Percentiles rank a stretch among this genome's conserved stretches.
Evolutionary conservation across 2,329 filamentous ascomycete species (phyloP).

Genomic region (Mariannaea sp.): DNA sequence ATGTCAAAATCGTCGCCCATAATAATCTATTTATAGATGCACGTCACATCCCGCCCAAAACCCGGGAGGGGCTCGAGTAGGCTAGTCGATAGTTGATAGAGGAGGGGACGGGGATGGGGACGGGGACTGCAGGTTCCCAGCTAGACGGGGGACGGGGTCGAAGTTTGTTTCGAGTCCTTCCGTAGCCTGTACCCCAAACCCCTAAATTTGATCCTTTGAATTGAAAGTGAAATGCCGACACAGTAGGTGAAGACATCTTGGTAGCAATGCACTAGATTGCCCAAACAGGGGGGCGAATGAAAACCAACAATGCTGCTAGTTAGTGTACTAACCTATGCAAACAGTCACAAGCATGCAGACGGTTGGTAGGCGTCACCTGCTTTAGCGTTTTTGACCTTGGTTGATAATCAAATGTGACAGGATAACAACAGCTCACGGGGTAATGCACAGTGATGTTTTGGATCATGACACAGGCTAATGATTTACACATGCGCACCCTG

Average conservation of each 20-base stretch:
- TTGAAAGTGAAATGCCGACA: too few species aligned
- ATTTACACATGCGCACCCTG: slow-evolving; percentile 19
- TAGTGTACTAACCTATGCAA: too few species aligned
- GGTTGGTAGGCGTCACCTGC: slow-evolving; percentile 15
- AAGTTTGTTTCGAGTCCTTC: too few species aligned
- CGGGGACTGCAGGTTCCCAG: not conserved
- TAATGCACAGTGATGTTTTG: slow-evolving; percentile 7
- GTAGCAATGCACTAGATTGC: too few species aligned
- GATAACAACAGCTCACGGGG: not conserved
- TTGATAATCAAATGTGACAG: slow-evolving; percentile 17
- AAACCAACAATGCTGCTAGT: too few species aligned
- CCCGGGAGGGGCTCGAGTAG: not conserved
- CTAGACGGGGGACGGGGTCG: not conserved
- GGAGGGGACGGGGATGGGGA: not conserved
- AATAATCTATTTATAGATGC: not conserved
- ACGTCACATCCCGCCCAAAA: not conserved
- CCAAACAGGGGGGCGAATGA: too few species aligned
- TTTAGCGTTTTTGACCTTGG: slow-evolving; percentile 1
- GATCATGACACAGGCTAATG: slow-evolving; percentile 9
- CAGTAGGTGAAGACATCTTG: too few species aligned
- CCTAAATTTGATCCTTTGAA: too few species aligned
- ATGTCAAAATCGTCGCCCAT: too few species aligned
- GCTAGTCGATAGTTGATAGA: not conserved
- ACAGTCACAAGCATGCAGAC: too few species aligned
- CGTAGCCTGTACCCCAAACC: too few species aligned